Percentiles rank a stretch among this genome's conserved stretches.
Evolutionary conservation across 495 filamentous ascomycete species (phyloP).

Genomic region (Bacidia rubella): DNA sequence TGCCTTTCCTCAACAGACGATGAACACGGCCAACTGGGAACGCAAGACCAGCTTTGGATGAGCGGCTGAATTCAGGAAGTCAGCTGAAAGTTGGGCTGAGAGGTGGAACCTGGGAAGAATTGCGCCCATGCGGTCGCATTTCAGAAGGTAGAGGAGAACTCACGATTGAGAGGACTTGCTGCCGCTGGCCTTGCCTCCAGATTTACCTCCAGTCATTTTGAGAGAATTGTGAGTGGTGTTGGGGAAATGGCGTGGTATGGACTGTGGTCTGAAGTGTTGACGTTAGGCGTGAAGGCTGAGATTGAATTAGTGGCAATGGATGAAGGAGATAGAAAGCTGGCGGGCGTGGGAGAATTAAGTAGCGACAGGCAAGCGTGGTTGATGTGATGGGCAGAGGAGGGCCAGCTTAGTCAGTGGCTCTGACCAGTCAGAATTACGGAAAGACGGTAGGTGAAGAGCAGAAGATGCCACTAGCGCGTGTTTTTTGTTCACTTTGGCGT

Average conservation of each 20-base stretch:
- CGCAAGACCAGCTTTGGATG: slow-evolving; percentile 96
- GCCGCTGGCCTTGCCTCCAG: slow-evolving; percentile 94
- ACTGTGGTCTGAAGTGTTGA: slow-evolving; percentile 20
- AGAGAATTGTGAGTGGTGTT: slow-evolving; percentile 28
- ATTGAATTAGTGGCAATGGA: slow-evolving; percentile 22
- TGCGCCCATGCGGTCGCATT: neutral
- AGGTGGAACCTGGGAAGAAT: neutral
- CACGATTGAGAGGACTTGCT: slow-evolving; percentile 97
- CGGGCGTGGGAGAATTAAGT: slow-evolving; percentile 21
- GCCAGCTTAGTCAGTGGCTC: slow-evolving; percentile 15
- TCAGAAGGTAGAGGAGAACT: slow-evolving; percentile 29
- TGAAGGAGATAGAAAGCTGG: slow-evolving; percentile 24
- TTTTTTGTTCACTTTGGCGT: neutral
- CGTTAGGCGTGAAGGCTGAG: slow-evolving; percentile 15
- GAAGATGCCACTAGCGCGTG: slow-evolving; percentile 13
- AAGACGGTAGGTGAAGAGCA: slow-evolving; percentile 11
- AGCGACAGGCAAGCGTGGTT: slow-evolving; percentile 15
- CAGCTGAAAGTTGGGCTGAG: slow-evolving; percentile 9
- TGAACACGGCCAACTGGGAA: slow-evolving; percentile 99
- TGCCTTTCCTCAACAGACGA: slow-evolving; percentile 97
- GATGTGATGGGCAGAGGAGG: slow-evolving; percentile 13
- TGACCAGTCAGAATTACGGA: slow-evolving; percentile 4
- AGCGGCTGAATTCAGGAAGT: slow-evolving; percentile 51
- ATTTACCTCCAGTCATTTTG: slow-evolving; percentile 99
- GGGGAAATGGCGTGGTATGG: slow-evolving; percentile 16